Evolutionary conservation across 495 filamentous ascomycete species (phyloP).

Genomic region (Extremus antarcticus): DNA sequence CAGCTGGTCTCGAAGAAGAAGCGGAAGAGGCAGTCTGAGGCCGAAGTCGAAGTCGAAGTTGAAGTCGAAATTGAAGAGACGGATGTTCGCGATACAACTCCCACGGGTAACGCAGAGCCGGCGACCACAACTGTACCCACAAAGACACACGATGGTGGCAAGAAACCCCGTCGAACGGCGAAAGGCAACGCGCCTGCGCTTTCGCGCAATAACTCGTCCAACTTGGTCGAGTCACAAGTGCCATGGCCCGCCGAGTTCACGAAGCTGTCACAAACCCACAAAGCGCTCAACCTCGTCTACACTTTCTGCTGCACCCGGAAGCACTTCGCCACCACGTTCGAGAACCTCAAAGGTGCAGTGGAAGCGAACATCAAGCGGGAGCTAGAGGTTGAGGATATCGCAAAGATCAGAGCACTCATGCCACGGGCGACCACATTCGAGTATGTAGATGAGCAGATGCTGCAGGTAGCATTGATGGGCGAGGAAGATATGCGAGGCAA

Average conservation of each 20-base stretch:
- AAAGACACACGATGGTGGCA: slow-evolving; percentile 45
- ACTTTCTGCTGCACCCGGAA: slow-evolving; percentile 92
- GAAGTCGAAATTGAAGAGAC: slow-evolving; percentile 3
- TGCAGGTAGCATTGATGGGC: slow-evolving; percentile 68
- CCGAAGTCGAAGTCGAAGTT: slow-evolving; percentile 19
- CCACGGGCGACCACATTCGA: slow-evolving; percentile 69
- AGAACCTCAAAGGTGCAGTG: slow-evolving; percentile 73
- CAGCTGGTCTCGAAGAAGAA: slow-evolving; percentile 45
- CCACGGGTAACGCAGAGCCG: slow-evolving; percentile 4
- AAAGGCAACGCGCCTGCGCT: slow-evolving; percentile 26
- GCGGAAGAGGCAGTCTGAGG: slow-evolving; percentile 31
- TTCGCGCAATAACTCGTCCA: slow-evolving; percentile 33
- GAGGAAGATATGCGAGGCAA: slow-evolving; percentile 41
- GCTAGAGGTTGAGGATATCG: slow-evolving; percentile 65
- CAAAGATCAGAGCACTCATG: slow-evolving; percentile 65
- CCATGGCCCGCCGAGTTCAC: slow-evolving; percentile 71
- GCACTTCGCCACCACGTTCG: slow-evolving; percentile 81
- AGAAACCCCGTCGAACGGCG: slow-evolving; percentile 35
- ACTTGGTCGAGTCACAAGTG: slow-evolving; percentile 34
- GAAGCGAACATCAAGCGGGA: slow-evolving; percentile 67
- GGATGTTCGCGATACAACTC: background rate
- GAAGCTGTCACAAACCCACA: slow-evolving; percentile 61
- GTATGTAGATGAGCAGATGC: slow-evolving; percentile 71
- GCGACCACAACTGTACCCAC: slow-evolving; percentile 36
- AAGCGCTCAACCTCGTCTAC: slow-evolving; percentile 81